These are phyloP conservation scores for Flueggea neowawraea DNA, from an alignment of 441 rosid genomes.

Conservation along the genomic window DNA sequence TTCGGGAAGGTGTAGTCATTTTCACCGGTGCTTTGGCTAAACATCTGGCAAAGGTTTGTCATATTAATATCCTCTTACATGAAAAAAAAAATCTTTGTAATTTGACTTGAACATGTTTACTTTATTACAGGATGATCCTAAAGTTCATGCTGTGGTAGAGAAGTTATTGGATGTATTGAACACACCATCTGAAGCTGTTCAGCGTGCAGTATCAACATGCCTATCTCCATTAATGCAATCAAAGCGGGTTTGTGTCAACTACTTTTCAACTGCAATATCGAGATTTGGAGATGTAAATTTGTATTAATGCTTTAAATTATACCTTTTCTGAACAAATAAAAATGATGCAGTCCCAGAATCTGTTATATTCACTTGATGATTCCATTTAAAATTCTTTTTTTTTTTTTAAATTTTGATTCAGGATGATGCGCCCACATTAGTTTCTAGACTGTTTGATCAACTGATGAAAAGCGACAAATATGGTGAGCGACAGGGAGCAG, in stretches of 20 bases:
- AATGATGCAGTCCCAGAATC: too few species aligned
- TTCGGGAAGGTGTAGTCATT: constrained; percentile 99
- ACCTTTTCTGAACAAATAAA: too few species aligned
- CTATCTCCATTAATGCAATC: constrained; percentile 91
- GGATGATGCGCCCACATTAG: constrained; percentile 81
- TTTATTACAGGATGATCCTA: constrained; percentile 89
- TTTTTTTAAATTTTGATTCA: constrained; percentile 10
- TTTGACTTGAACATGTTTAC: constrained; percentile 16
- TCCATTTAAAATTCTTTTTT: constrained; percentile 2
- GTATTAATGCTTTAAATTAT: neutral
- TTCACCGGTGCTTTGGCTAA: constrained; percentile 98
- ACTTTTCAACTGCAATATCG: constrained; percentile 8
- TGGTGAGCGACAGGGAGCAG: constrained; percentile 99
- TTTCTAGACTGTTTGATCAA: constrained; percentile 79
- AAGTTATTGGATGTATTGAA: constrained; percentile 96
- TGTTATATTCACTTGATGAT: too few species aligned
- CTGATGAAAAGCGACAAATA: constrained; percentile 94
- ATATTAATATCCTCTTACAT: constrained; percentile 1
- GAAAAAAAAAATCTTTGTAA: too few species aligned
- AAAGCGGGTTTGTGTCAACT: constrained; percentile 56
- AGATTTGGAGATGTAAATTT: too few species aligned
- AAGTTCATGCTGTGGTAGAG: constrained; percentile 90
- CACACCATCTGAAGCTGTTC: constrained; percentile 99
- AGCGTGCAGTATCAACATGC: constrained; percentile 92
- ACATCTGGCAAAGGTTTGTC: constrained; percentile 77